phyloP scores from a whole-genome alignment of 2,329 filamentous ascomycete species.

The Cryphonectria japonica region DNA sequence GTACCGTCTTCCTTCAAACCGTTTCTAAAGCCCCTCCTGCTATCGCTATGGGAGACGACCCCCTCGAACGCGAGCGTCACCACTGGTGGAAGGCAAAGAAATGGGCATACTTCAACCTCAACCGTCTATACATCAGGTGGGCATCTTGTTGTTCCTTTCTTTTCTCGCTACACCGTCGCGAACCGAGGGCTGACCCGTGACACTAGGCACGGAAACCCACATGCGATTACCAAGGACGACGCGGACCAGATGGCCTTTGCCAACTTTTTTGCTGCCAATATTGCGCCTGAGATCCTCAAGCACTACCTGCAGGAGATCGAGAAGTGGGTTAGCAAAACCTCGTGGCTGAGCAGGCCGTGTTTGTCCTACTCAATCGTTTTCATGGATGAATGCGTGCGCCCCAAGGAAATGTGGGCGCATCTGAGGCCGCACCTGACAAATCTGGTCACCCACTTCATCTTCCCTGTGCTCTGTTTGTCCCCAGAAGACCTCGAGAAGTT shows the following conservation, averaged over 20 bases:
- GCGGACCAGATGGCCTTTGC: conserved; percentile 77
- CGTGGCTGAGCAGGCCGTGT: conserved; percentile 93
- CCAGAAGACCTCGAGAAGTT: conserved; percentile 94
- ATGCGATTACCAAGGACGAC: conserved; percentile 72
- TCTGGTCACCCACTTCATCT: conserved; percentile 91
- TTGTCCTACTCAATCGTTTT: conserved; percentile 93
- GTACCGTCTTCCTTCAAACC: conserved; percentile 88
- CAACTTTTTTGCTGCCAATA: conserved; percentile 86
- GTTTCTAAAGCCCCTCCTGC: conserved; percentile 84
- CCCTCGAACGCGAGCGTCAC: conserved; percentile 86
- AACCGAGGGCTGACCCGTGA: conserved; percentile 9
- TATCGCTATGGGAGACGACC: conserved; percentile 75
- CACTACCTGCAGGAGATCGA: conserved; percentile 94
- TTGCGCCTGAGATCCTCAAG: conserved; percentile 95
- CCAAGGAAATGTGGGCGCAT: conserved; percentile 95
- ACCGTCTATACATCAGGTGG: conserved; percentile 89
- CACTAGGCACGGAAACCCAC: conserved; percentile 85
- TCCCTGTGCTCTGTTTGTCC: conserved; percentile 90
- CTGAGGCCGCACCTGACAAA: conserved; percentile 93
- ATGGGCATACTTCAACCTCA: conserved; percentile 98
- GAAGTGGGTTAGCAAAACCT: conserved; percentile 93
- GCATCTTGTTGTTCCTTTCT: conserved; percentile 30
- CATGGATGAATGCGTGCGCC: conserved; percentile 95
- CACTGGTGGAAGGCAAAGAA: conserved; percentile 99
- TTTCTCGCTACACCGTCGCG: background rate